Conservation (phyloP, 441 rosid species). For the Pelargonium myrrhifolium region DNA sequence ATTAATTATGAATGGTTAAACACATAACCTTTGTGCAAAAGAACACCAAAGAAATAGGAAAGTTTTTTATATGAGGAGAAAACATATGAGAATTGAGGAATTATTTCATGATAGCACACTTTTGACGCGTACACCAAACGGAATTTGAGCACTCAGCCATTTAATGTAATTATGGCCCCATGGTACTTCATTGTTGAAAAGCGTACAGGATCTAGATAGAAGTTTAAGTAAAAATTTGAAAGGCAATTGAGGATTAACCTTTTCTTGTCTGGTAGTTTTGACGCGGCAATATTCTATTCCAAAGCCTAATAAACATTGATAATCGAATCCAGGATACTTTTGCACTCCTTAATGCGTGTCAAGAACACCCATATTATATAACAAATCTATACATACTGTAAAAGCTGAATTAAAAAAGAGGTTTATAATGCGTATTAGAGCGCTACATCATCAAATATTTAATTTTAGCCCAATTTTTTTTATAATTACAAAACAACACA, state of each 20-base stretch:
- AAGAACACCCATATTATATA: too few species aligned
- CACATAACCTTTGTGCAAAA: not conserved
- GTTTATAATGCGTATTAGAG: too few species aligned
- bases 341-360: not conserved
- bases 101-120: not conserved
- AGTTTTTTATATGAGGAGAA: not conserved
- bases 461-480: too few species aligned
- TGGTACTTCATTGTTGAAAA: not conserved
- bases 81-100: not conserved
- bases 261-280: not conserved
- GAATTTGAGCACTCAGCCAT: not conserved
- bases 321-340: not conserved
- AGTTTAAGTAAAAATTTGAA: not conserved
- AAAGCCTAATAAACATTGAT: not conserved
- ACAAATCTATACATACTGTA: too few species aligned
- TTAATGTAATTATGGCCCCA: conserved; percentile 1
- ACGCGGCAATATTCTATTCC: not conserved
- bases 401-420: too few species aligned
- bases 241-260: not conserved
- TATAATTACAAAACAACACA: too few species aligned
- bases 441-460: too few species aligned
- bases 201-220: not conserved
- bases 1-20: not conserved
- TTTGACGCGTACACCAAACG: not conserved
- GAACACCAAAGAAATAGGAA: not conserved